Base-by-base conservation (phyloP, 768 basidiomycete genomes). In the Pholiota microspora region DNA sequence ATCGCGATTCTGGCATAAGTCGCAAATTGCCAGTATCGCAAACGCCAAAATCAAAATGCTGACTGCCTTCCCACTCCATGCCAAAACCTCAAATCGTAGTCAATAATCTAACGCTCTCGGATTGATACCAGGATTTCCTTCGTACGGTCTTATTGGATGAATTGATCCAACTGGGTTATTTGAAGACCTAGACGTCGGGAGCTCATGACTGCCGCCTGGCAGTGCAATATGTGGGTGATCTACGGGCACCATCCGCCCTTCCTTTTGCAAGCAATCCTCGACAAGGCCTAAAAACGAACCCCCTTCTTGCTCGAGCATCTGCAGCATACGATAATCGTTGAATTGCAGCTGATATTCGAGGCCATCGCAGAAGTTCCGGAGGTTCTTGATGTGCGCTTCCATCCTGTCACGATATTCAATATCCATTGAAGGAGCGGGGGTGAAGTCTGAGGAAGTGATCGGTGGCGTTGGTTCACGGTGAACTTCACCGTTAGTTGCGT, bases 281-380 rank as follows among this genome's bases (percentile, higher is more conserved):
- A 76, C 71, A 5, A 77, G 62, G 44, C 59, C 62, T 10, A 78
- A 60, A 55, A 79, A 79, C 18, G 68, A 63, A 7, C 61, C 70
- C 1, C 75, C 78, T 49, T 76, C 73, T 10, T 63, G 61, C 56
- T 78, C 78, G 8, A 80, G 66, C 24, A 69, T 69, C 29, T 73
- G 68, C 50, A 79, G 58, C 70, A 79, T 73, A 16, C 71, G 70
- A 49, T 64, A 64, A 61, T 80, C 78, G 40, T 75, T 72, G 53
- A 77, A 77, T 51, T 75, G 77, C 16, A 78, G 61, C 53, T 80
- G 74, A 40, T 73, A 78, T 56, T 80, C 77, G 55, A 79, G 62
- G 3, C 77, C 75, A 35, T 74, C 71, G 52, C 74, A 75, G 52
- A 78, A 79, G 40, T 77, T 74, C 18, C 77, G 68, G 29, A 78